Evolutionary conservation across 2,329 filamentous ascomycete genomes (phyloP), one percentile per base, ranked within the genome.

Genomic region (Pseudogymnoascus sp.): DNA sequence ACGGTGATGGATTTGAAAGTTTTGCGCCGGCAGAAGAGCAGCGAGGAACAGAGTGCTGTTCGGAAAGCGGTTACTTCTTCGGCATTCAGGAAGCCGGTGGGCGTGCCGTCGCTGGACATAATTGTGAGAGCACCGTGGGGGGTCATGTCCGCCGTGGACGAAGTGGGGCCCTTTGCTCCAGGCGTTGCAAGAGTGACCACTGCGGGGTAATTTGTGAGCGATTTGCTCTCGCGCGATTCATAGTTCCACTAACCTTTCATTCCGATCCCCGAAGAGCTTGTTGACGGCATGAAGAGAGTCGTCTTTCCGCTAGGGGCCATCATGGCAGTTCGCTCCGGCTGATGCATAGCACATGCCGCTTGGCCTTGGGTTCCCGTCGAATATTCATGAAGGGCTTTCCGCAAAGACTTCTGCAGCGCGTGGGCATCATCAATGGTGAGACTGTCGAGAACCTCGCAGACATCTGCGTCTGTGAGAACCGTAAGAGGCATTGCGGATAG

Each of bases 31-130:
- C 75, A 73, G 35, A 91, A 78, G 0, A 91, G 78, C 25, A 86
- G 84, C 60, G 87, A 82, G 3, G 87, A 88, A 1, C 84, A 84
- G 9, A 93, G 77, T 0, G 89, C 88, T 0, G 90, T 94, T 63
- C 90, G 85, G 73, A 93, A 94, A 2, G 88, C 89, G 0, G 90
- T 94, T 33, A 93, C 75, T 50, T 89, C 85, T 62, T 82, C 82
- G 14, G 89, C 88, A 67, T 90, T 87, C 37, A 94, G 75, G 61
- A 93, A 79, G 4, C 87, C 90, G 4, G 83, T 73, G 0, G 88
- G 81, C 9, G 77, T 73, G 41, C 89, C 89, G 20, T 80, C 75
- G 1, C 82, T 79, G 0, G 78, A 77, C 75, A 89, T 88, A 57
- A 93, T 76, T 28, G 87, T 89, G 58, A 93, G 78, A 6, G 87